Conservation (phyloP, 176 grass and related monocot genomes). For the Tuctoria greenei region DNA sequence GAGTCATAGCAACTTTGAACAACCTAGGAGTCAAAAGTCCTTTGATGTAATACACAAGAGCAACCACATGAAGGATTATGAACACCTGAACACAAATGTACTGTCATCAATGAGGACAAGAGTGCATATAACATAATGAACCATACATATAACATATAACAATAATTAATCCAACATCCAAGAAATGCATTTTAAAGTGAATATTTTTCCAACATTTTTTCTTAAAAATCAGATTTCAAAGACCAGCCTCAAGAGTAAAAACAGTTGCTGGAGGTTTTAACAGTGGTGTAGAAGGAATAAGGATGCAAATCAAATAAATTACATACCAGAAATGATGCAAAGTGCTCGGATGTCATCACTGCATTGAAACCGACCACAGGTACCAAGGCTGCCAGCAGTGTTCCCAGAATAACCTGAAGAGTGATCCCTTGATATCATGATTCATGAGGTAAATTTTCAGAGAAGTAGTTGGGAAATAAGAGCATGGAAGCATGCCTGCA, state of each 20-base stretch:
- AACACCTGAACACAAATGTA: conserved; percentile 75
- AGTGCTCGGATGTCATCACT: conserved; percentile 99
- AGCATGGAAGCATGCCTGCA: background rate
- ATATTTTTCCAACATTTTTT: background rate
- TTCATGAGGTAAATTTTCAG: background rate
- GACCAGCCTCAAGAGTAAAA: conserved; percentile 5
- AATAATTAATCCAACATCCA: background rate
- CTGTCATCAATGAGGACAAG: conserved; percentile 14
- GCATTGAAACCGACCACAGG: conserved; percentile 99
- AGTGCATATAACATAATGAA: conserved; percentile 9
- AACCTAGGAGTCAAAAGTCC: conserved; percentile 84
- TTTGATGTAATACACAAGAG: conserved; percentile 96
- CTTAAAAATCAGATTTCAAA: conserved; percentile 8
- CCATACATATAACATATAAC: background rate
- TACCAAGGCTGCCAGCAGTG: conserved; percentile 91
- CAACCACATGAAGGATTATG: conserved; percentile 96
- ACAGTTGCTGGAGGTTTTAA: background rate
- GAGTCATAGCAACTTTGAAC: conserved; percentile 98
- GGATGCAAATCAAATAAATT: conserved; percentile 19
- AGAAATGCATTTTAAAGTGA: background rate
- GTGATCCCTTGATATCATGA: conserved; percentile 12
- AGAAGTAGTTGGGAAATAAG: background rate
- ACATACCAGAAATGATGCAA: conserved; percentile 92
- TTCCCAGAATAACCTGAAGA: conserved; percentile 92
- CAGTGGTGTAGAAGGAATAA: background rate